These are phyloP conservation scores for Skeletonema marinoi DNA, from an alignment of 108 stramenopile species.

Conservation along the genomic window DNA sequence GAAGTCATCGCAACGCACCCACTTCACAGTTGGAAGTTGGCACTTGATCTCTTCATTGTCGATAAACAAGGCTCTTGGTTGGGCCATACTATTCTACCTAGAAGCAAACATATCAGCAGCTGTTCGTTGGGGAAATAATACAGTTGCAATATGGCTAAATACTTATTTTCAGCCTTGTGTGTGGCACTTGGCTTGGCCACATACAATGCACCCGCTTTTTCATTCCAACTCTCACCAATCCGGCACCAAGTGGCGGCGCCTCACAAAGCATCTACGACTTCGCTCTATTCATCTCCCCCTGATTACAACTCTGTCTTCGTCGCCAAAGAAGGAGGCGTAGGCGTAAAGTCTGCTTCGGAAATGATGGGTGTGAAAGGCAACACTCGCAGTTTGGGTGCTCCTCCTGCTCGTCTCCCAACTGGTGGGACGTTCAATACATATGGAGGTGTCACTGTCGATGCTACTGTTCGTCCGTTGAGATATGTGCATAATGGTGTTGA, in stretches of 20 bases:
- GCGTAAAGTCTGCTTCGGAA: constrained; percentile 67
- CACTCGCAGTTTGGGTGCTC: constrained; percentile 77
- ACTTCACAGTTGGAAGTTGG: background rate
- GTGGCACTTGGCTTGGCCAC: background rate
- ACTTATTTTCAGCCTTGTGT: constrained; percentile 1
- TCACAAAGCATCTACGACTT: background rate
- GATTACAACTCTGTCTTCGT: constrained; percentile 57
- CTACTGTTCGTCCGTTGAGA: constrained; percentile 63
- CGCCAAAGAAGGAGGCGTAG: constrained; percentile 59
- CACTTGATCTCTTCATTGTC: background rate
- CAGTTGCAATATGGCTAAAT: background rate
- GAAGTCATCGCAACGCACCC: background rate
- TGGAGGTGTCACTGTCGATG: constrained; percentile 88
- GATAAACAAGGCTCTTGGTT: background rate
- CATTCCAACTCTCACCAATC: constrained; percentile 3
- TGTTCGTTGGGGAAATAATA: background rate
- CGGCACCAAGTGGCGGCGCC: background rate
- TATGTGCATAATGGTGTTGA: constrained; percentile 36
- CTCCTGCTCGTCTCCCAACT: constrained; percentile 63
- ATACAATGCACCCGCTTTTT: background rate
- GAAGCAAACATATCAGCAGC: background rate
- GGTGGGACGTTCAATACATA: constrained; percentile 84
- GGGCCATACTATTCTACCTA: background rate
- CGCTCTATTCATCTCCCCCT: background rate
- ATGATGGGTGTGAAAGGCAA: constrained; percentile 49